Conservation (phyloP, 2,329 filamentous ascomycete genomes). For the Xylaria sp. region DNA sequence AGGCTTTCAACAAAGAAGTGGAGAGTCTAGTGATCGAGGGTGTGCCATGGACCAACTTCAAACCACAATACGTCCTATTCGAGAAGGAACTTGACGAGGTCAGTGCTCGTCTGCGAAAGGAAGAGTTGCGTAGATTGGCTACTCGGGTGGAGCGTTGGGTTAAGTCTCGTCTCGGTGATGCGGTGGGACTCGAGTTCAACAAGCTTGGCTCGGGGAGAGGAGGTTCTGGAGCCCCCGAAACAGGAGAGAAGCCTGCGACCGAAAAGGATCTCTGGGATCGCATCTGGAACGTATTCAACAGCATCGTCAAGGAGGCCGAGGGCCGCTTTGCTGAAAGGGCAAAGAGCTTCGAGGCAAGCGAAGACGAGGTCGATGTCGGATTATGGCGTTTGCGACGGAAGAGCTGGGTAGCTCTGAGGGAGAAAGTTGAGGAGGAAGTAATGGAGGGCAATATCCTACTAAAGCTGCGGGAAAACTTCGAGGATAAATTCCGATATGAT, state of each 20-base stretch:
- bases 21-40: slow-evolving; percentile 74
- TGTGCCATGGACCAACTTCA: slow-evolving; percentile 86
- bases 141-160: slow-evolving; percentile 94
- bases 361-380: slow-evolving; percentile 88
- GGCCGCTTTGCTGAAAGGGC: slow-evolving; percentile 83
- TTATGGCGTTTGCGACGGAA: slow-evolving; percentile 91
- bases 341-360: slow-evolving; percentile 88
- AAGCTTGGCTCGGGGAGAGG: slow-evolving; percentile 87
- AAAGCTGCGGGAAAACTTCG: slow-evolving; percentile 96
- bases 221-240: slow-evolving; percentile 78
- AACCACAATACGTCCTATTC: slow-evolving; percentile 76
- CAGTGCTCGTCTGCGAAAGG: slow-evolving; percentile 80
- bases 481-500: slow-evolving; percentile 99
- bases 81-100: slow-evolving; percentile 91
- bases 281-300: slow-evolving; percentile 84
- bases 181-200: slow-evolving; percentile 92
- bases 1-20: slow-evolving; percentile 76
- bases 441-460: slow-evolving; percentile 96
- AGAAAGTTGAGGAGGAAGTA: slow-evolving; percentile 94
- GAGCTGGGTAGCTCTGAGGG: slow-evolving; percentile 87
- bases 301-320: slow-evolving; percentile 84
- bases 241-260: slow-evolving; percentile 68
- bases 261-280: slow-evolving; percentile 96
- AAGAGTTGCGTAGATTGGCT: slow-evolving; percentile 93
- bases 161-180: slow-evolving; percentile 81